Base-by-base conservation (phyloP, 176 grass and related monocot genomes). In the Dactylis glomerata region DNA sequence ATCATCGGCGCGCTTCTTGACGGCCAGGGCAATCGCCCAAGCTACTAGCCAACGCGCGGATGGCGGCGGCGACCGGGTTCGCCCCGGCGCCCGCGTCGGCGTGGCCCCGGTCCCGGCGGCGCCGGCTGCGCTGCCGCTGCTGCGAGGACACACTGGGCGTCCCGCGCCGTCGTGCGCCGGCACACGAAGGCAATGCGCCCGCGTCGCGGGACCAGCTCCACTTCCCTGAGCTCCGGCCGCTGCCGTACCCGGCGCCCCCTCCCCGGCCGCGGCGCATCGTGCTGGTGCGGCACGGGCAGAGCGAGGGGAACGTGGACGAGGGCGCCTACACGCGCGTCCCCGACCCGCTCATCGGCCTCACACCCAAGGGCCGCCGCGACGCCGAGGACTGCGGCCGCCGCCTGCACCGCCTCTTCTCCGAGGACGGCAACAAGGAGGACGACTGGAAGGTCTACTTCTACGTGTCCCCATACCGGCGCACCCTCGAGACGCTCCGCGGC, bases 381-480 rank as follows among this genome's bases (percentile, higher is more conserved):
- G 90, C 92, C 16, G 86, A 91, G 75, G 84, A 63, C 36, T 91
- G 90, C 47, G 92, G 95, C 32, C 77, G 69, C 8, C 81, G 90
- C 40, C 86, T 97, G 3, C 86, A 80, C 0, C 12, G 73, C 5
- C 90, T 97, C 32, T 46, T 73, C 70, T 49, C 70, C 42, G 44
- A 45, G 41, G 41, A 26, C 13, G 23, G 41, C 13, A 23, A 46
- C 70, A 41, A 8, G 44, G 73, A 3, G 27, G 86, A 83, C 6
- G 81, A 83, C 49, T 94, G 95, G 95, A 94, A 91, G 88, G 95
- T 92, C 1, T 97, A 94, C 83, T 97, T 97, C 80, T 97, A 97
- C 80, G 92, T 94, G 10, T 94, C 90, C 0, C 95, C 92, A 3
- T 97, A 97, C 90, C 88, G 80, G 6, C 84, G 95, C 27, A 88